These are phyloP conservation scores for Heterobasidion irregulare DNA, from an alignment of 1,284 basidiomycete genomes.

Conservation along the genomic window DNA sequence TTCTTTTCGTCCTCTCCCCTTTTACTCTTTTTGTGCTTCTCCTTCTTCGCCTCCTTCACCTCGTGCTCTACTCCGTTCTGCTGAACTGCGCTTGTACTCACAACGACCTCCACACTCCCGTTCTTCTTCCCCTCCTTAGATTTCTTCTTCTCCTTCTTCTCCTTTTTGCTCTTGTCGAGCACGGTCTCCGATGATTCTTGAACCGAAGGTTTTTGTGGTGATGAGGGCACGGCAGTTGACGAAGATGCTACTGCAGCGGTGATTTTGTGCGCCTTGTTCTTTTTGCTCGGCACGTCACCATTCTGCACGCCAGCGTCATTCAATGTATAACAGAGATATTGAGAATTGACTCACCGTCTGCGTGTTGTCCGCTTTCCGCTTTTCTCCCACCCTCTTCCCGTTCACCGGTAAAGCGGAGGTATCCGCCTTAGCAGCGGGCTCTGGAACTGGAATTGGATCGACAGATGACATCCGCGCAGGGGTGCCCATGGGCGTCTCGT, in stretches of 20 bases:
- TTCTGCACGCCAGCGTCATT: neutral
- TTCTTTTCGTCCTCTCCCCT: slow-evolving; percentile 22
- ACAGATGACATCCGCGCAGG: slow-evolving; percentile 41
- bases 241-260: slow-evolving; percentile 1
- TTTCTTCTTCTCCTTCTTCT: slow-evolving; percentile 9
- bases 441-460: slow-evolving; percentile 12
- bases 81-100: slow-evolving; percentile 8
- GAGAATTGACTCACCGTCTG: slow-evolving; percentile 2
- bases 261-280: slow-evolving; percentile 6
- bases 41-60: slow-evolving; percentile 16
- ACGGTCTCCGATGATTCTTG: neutral
- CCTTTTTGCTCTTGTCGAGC: neutral
- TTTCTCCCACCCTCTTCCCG: slow-evolving; percentile 12
- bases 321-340: neutral
- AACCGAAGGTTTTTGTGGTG: neutral
- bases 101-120: neutral
- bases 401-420: slow-evolving; percentile 4
- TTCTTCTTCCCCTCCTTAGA: slow-evolving; percentile 6
- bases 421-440: slow-evolving; percentile 3
- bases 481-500: slow-evolving; percentile 60
- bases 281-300: slow-evolving; percentile 5
- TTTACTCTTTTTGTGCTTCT: slow-evolving; percentile 14
- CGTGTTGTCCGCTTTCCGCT: slow-evolving; percentile 14
- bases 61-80: slow-evolving; percentile 10
- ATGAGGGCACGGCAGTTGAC: neutral